Evolutionary conservation across 768 basidiomycete species (phyloP).

Genomic region (Leccinum aurantiacum): DNA sequence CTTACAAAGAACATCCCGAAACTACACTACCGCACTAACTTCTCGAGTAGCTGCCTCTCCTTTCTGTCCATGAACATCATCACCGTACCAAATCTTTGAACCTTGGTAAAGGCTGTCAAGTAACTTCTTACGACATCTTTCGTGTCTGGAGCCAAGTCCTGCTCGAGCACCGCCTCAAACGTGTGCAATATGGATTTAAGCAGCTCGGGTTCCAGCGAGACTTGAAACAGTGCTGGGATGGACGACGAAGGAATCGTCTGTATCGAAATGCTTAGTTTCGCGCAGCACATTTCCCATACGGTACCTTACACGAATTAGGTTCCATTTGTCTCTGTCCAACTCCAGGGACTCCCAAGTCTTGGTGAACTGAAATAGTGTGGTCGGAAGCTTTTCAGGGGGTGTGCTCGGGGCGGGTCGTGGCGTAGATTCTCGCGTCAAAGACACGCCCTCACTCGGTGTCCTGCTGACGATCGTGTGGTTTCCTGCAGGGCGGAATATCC

Average conservation of each 20-base stretch:
- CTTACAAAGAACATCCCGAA: neutral
- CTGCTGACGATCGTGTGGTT: constrained; percentile 55
- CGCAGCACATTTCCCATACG: neutral
- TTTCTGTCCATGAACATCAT: constrained; percentile 56
- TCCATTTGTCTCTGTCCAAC: constrained; percentile 51
- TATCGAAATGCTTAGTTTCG: neutral
- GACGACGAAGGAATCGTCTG: constrained; percentile 56
- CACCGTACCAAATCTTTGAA: constrained; percentile 65
- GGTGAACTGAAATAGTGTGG: constrained; percentile 62
- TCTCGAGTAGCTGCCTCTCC: constrained; percentile 50
- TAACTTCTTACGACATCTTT: constrained; percentile 42
- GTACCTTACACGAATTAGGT: constrained; percentile 52
- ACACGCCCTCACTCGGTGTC: constrained; percentile 18
- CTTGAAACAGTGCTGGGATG: constrained; percentile 65
- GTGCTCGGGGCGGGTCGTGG: constrained; percentile 3
- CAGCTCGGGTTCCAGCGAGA: constrained; percentile 65
- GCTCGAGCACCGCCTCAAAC: constrained; percentile 39
- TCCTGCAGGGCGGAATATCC: constrained; percentile 69
- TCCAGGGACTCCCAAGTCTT: constrained; percentile 52
- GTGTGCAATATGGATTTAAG: constrained; percentile 57
- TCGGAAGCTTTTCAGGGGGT: constrained; percentile 28
- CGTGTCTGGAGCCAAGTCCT: constrained; percentile 10
- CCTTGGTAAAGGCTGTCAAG: constrained; percentile 49
- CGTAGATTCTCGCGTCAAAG: constrained; percentile 5
- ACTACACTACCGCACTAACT: neutral